These are phyloP conservation scores for Evernia prunastri DNA, from an alignment of 495 filamentous ascomycete genomes.

Conservation along the genomic window DNA sequence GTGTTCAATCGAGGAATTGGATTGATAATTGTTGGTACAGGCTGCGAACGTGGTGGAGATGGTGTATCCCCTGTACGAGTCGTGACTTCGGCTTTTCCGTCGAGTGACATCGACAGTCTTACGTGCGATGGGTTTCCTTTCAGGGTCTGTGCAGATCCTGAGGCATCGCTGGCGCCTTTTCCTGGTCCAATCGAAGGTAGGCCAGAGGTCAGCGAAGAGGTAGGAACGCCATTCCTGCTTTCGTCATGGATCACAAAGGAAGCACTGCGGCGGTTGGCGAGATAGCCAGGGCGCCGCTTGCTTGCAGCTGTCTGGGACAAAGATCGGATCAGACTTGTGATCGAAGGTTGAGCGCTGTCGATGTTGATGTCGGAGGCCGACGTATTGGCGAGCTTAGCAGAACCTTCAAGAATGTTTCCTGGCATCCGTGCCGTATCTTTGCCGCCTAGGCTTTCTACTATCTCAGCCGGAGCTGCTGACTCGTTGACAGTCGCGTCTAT, in stretches of 20 bases:
- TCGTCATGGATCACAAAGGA: slow-evolving; percentile 30
- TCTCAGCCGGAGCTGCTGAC: not conserved
- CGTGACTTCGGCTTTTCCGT: slow-evolving; percentile 76
- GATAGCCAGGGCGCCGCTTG: slow-evolving; percentile 28
- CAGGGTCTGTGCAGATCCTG: slow-evolving; percentile 21
- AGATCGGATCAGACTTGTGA: slow-evolving; percentile 7
- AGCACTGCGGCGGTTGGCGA: slow-evolving; percentile 38
- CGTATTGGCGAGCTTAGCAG: not conserved
- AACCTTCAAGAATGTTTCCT: not conserved
- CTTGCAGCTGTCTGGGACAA: slow-evolving; percentile 8
- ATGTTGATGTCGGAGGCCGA: not conserved
- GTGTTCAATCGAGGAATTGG: slow-evolving; percentile 47
- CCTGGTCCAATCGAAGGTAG: not conserved
- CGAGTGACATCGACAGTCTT: slow-evolving; percentile 66
- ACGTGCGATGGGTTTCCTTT: slow-evolving; percentile 45
- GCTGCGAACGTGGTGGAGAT: slow-evolving; percentile 57
- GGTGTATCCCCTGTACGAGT: slow-evolving; percentile 55
- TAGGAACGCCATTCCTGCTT: not conserved
- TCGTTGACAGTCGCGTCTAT: not conserved
- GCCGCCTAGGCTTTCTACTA: not conserved
- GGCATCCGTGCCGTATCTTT: not conserved
- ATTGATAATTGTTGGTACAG: slow-evolving; percentile 29
- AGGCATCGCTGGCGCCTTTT: slow-evolving; percentile 9
- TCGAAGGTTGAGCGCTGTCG: not conserved
- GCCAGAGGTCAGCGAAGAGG: not conserved